Evolutionary conservation across 345 rosid genomes (phyloP).

Genomic region (Ailanthus altissimus): DNA sequence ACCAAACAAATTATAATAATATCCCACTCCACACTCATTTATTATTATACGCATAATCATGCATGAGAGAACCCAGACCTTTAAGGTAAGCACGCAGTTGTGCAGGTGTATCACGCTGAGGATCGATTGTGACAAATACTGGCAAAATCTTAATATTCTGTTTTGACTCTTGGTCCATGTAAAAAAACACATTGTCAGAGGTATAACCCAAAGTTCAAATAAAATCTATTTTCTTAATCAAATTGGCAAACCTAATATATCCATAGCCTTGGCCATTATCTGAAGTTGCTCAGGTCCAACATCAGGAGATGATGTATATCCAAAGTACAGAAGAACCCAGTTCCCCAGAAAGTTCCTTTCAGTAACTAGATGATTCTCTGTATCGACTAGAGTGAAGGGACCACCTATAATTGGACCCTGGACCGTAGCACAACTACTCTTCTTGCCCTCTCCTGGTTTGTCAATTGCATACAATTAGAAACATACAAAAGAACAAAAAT

Average conservation of each 20-base stretch:
- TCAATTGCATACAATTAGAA: background rate
- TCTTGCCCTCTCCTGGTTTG: constrained; percentile 45
- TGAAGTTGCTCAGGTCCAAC: constrained; percentile 78
- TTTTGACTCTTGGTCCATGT: constrained; percentile 49
- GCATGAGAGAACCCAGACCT: constrained; percentile 46
- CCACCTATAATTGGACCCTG: constrained; percentile 80
- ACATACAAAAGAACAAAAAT: background rate
- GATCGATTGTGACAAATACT: constrained; percentile 85
- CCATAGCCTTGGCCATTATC: constrained; percentile 63
- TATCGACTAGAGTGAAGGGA: constrained; percentile 65
- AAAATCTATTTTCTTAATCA: constrained; percentile 5
- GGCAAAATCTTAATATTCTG: constrained; percentile 63
- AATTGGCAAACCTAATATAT: constrained; percentile 59
- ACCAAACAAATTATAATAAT: background rate
- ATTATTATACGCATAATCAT: background rate
- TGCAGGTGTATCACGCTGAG: constrained; percentile 74
- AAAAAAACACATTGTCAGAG: constrained; percentile 35
- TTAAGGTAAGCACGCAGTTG: constrained; percentile 77
- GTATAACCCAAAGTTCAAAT: background rate
- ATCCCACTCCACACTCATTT: background rate
- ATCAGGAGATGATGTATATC: constrained; percentile 93
- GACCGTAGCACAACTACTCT: constrained; percentile 19
- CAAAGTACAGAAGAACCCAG: constrained; percentile 87
- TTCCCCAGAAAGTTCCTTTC: constrained; percentile 62
- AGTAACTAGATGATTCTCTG: constrained; percentile 52